Evolutionary conservation across 164 flowering plant genomes (phyloP).

Genomic region (Buxus sempervirens): DNA sequence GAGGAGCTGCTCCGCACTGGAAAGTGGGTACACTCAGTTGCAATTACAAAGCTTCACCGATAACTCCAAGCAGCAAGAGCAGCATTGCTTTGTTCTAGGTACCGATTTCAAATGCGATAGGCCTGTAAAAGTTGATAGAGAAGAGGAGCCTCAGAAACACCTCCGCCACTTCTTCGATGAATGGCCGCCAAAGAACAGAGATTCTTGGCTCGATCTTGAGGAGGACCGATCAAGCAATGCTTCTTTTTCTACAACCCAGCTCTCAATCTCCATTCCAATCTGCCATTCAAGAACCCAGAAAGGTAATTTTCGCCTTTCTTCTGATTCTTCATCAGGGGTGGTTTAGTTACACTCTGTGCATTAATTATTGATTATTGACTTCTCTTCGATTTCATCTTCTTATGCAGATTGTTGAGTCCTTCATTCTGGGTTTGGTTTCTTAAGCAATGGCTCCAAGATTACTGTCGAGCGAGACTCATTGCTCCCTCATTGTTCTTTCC

Average conservation of each 20-base stretch:
- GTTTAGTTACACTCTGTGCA: no score
- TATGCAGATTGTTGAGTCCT: background rate
- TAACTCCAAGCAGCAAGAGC: constrained; percentile 17
- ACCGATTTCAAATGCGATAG: constrained; percentile 33
- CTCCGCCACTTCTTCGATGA: constrained; percentile 42
- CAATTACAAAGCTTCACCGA: constrained; percentile 14
- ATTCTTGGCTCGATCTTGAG: constrained; percentile 26
- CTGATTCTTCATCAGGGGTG: background rate
- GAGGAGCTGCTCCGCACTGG: constrained; percentile 4
- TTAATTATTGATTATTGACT: no score
- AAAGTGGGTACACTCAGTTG: constrained; percentile 12
- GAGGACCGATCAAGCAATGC: constrained; percentile 14
- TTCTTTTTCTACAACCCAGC: constrained; percentile 27
- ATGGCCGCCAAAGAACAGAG: constrained; percentile 33
- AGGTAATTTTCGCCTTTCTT: constrained; percentile 5
- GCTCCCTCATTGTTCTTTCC: background rate
- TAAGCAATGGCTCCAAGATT: background rate
- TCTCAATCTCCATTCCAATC: constrained; percentile 31
- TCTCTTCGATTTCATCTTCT: no score
- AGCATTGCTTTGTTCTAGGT: constrained; percentile 41
- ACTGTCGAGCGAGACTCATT: background rate
- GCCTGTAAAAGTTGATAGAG: constrained; percentile 19
- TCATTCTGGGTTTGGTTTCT: constrained; percentile 1
- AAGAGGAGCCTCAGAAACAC: constrained; percentile 31
- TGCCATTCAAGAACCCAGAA: constrained; percentile 19